Conservation (phyloP, 2,329 filamentous ascomycete species). For the Colletotrichum noveboracense region DNA sequence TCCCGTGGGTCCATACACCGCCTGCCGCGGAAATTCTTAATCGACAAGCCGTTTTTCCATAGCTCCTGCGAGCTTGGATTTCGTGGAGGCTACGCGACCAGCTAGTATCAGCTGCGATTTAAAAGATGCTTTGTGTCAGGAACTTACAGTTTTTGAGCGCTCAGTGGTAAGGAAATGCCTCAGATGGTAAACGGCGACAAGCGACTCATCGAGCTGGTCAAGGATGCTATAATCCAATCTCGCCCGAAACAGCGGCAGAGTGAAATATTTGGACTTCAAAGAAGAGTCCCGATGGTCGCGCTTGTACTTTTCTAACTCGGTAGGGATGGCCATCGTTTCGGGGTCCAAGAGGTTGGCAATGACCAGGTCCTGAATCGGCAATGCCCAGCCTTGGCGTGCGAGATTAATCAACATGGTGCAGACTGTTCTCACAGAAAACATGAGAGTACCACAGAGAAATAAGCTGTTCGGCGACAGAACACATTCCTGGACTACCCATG, state of each 20-base stretch:
- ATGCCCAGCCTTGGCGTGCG: too few species aligned
- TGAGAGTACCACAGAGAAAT: not conserved
- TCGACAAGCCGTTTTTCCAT: not conserved
- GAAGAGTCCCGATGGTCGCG: too few species aligned
- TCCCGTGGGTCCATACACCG: fast-evolving
- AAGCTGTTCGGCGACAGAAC: fast-evolving
- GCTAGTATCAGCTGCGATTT: fast-evolving
- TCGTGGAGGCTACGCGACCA: not conserved
- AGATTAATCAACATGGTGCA: too few species aligned
- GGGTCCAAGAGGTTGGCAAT: fast-evolving
- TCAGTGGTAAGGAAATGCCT: fast-evolving
- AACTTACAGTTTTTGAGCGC: not conserved
- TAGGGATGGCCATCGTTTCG: not conserved
- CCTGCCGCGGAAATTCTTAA: fast-evolving
- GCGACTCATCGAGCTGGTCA: fast-evolving
- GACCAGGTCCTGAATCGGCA: not conserved
- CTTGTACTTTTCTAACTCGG: too few species aligned
- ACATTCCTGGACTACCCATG: not conserved
- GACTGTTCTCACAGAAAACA: not conserved
- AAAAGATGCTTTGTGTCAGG: fast-evolving
- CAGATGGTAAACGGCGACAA: not conserved
- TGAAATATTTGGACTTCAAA: fast-evolving
- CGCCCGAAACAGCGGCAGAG: not conserved
- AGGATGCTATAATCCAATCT: not conserved
- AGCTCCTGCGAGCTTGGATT: not conserved